Evolutionary conservation across 75 land plant genomes (phyloP), one percentile per base, ranked within the genome.

Genomic region (Gnetum montanum): DNA sequence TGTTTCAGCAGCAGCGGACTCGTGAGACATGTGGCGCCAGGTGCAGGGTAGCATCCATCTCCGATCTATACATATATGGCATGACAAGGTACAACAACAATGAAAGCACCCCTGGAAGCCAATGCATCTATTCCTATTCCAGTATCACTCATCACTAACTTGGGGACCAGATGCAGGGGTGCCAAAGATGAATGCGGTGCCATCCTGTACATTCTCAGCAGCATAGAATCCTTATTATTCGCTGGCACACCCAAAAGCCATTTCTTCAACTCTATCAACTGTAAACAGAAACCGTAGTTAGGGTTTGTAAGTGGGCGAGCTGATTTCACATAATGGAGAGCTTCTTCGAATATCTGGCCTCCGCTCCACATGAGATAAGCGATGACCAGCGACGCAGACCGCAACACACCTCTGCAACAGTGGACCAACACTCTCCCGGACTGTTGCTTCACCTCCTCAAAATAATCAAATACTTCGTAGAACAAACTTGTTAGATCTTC

Each of bases 291-390:
- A 28, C 97, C 97, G 83, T 81, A 70, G 57, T 91, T 91, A 1
- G 97, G 97, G 52, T 91, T 84, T 7, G 97, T 69, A 43, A 84
- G 75, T 6, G 85, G 79, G 58, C 97, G 54, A 3, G 93, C 88
- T 26, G 85, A 71, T 60, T 87, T 91, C n/a, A 91, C 97, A 67
- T 69, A 80, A 57, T 87, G 83, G 56, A 91, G 87, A 5, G 97
- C 97, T 52, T 87, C 97, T 8, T 91, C 93, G 65, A 91, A 91
- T 71, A 80, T 87, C 60, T 75, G 84, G n/a, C 83, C 83, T 27
- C 84, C 76, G 45, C 83, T 61, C 97, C 97, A 91, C 97, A 91
- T 91, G 19, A 87, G 75, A 64, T 91, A 91, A 1, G 93, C 97
- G 56, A 91, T 91, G 7, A 87, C 97, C 64, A 91, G 68, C 2